phyloP scores from a whole-genome alignment of 1,284 basidiomycete species.

The Microbotryum violaceum region DNA sequence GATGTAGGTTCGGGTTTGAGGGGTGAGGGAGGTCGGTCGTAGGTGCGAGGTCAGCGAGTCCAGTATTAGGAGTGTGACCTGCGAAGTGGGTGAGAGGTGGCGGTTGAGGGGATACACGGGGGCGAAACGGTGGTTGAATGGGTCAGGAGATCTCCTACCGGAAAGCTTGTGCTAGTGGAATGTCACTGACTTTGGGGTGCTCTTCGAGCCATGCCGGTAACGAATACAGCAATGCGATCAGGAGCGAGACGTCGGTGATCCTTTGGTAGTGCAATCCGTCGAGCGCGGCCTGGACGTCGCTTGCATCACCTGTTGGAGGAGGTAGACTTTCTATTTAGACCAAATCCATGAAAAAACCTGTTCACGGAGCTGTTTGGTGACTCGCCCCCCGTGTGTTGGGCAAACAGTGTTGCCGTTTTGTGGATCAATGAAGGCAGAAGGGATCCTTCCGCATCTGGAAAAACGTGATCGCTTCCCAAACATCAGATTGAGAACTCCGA shows the following conservation, averaged over 20 bases:
- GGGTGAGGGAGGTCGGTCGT: conserved; percentile 12
- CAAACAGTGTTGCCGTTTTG: conserved; percentile 7
- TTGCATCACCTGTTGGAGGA: no score
- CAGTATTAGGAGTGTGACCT: conserved; percentile 27
- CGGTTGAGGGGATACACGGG: background rate
- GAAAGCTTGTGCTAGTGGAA: background rate
- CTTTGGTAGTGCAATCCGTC: conserved; percentile 19
- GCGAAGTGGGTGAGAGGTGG: background rate
- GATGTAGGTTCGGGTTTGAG: conserved; percentile 1
- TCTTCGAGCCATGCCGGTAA: conserved; percentile 16
- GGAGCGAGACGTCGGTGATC: conserved; percentile 18
- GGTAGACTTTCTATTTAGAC: no score
- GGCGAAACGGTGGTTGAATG: background rate
- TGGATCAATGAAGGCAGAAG: conserved; percentile 15
- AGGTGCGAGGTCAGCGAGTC: conserved; percentile 23
- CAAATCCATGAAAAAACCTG: no score
- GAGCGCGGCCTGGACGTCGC: background rate
- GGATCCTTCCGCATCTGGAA: conserved; percentile 24
- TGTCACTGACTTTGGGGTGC: background rate
- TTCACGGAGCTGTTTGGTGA: no score
- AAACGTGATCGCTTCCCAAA: background rate
- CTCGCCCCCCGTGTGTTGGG: conserved; percentile 4
- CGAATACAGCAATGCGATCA: conserved; percentile 17
- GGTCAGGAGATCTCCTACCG: background rate
- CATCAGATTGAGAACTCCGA: no score